phyloP scores from a whole-genome alignment of 495 filamentous ascomycete species.

The Paragyromitra xinjiangensis region DNA sequence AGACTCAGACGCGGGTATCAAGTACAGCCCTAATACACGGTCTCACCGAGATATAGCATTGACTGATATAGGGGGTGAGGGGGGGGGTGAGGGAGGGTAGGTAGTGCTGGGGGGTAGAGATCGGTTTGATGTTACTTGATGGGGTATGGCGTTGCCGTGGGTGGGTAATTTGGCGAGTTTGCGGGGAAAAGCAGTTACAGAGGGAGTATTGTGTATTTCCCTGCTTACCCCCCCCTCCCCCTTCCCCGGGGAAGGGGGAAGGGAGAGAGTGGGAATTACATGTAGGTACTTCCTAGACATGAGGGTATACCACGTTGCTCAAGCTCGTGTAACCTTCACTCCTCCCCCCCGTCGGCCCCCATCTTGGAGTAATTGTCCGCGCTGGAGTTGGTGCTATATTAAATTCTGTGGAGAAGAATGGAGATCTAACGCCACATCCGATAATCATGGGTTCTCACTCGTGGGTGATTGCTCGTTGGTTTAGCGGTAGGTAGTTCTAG shows the following conservation, averaged over 20 bases:
- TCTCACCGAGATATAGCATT: slow-evolving; percentile 34
- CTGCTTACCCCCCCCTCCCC: background rate
- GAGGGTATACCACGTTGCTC: slow-evolving; percentile 13
- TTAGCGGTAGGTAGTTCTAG: background rate
- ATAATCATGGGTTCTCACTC: slow-evolving; percentile 38
- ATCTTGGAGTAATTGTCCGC: background rate
- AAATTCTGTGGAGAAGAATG: slow-evolving; percentile 18
- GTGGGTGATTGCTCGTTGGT: slow-evolving; percentile 7
- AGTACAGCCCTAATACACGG: slow-evolving; percentile 6
- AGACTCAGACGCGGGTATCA: background rate
- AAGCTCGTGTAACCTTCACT: slow-evolving; percentile 27
- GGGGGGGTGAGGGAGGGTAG: background rate
- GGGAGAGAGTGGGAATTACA: too few species aligned
- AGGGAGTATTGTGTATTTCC: background rate
- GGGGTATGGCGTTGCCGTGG: slow-evolving; percentile 15
- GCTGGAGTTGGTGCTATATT: background rate
- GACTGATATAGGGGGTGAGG: slow-evolving; percentile 22
- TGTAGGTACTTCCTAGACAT: background rate
- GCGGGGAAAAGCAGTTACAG: slow-evolving; percentile 27
- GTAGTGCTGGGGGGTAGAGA: background rate
- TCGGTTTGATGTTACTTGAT: background rate
- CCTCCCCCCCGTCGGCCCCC: slow-evolving; percentile 16
- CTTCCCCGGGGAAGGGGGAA: background rate
- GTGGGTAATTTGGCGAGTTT: slow-evolving; percentile 43
- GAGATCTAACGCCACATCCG: slow-evolving; percentile 8